Base-by-base conservation (phyloP, 2,329 filamentous ascomycete genomes). In the Colletotrichum sublineola region DNA sequence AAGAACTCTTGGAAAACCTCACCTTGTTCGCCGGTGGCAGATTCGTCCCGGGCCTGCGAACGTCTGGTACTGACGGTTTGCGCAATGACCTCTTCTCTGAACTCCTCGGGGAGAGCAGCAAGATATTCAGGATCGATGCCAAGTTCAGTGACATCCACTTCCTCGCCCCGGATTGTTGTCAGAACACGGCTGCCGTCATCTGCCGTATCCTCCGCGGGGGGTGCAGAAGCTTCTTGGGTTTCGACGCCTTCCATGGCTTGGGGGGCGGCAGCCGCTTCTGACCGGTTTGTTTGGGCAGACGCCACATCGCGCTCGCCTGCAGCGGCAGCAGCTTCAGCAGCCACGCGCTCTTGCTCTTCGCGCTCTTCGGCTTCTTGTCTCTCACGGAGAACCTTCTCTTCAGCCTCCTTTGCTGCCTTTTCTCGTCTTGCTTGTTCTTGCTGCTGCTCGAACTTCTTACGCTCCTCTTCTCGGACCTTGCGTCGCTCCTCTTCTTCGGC, bases 51-150 rank as follows among this genome's bases (percentile, higher is more conserved):
- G 53, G 94, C 94, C 80, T 96, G 91, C 9, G 93, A 93, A 74
- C 96, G 91, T 75, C 96, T 90, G 75, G 94, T 91, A 64, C 93
- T 94, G 74, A 97, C 89, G 71, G 97, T 95, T 74, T 95, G 92
- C 80, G 97, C 94, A 75, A 99, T 94, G 61, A 99, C 96, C 80
- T 99, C 96, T 81, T 98, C 96, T 57, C 96, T 90, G 79, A 98
- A 91, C 73, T 99, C 97, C 77, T 99, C 96, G 0, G 96, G 96
- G n/a, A 99, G 85, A n/a, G 96, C 97, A 71, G 96, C 94, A 8
- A 99, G 89, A 81, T 98, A 99, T 68, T 97, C 95, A 20, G 93
- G 90, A 79, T 99, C 96, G 77, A 99, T 98, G 61, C 96, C 95
- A 74, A 99, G 88, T 73, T 94, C 94, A 0, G 96, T 99, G 61